Percentiles rank a stretch among this genome's conserved stretches.
These are phyloP conservation scores for Coemansia sp. DNA, from an alignment of 371 early-diverging fungal species.

Conservation along the genomic window DNA sequence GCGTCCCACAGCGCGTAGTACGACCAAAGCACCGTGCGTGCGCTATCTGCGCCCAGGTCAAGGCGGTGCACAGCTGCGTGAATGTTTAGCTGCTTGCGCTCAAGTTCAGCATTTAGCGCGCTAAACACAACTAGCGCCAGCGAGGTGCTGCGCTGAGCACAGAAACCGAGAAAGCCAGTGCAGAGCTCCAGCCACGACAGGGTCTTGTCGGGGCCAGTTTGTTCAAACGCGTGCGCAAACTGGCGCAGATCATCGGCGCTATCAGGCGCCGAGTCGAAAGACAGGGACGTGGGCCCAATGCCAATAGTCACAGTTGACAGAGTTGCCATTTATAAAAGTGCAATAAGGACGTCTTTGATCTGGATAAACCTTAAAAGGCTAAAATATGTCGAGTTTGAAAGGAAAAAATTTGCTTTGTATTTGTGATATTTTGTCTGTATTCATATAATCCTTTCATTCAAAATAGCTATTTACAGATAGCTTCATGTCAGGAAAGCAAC, in stretches of 20 bases:
- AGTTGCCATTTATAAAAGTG: neutral
- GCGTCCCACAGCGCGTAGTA: conserved; percentile 19
- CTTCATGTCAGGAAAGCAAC: too few species aligned
- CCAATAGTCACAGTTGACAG: neutral
- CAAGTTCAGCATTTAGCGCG: neutral
- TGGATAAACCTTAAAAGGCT: too few species aligned
- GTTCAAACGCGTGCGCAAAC: neutral
- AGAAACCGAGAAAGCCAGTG: neutral
- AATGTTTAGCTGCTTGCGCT: neutral
- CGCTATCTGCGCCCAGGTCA: neutral
- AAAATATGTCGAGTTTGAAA: neutral
- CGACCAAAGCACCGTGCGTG: conserved; percentile 12
- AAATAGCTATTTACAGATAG: neutral
- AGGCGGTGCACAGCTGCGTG: conserved; percentile 4
- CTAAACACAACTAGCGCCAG: conserved; percentile 6
- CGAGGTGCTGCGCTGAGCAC: neutral
- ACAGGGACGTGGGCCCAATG: neutral
- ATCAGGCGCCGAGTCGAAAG: neutral
- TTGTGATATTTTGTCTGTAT: neutral
- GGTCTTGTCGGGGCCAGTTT: neutral
- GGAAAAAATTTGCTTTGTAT: too few species aligned
- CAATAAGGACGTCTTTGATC: neutral
- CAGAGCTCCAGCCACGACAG: neutral
- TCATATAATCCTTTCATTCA: neutral
- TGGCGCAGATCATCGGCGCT: neutral